Conservation (phyloP, 805 yeast genomes). For the Wickerhamomyces ciferrii region DNA sequence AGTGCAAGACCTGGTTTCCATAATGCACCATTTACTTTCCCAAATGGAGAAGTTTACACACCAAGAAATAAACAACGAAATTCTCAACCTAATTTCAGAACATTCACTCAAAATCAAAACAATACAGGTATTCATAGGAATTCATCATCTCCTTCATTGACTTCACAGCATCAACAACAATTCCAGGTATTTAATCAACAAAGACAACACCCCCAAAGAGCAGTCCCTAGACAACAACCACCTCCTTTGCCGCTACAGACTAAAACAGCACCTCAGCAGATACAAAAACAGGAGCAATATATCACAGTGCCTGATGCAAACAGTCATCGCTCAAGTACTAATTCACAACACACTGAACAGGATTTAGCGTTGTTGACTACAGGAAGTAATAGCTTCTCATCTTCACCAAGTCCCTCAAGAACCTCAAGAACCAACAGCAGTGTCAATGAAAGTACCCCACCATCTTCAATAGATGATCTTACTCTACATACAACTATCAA, state of each 20-base stretch:
- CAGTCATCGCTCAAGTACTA: not conserved
- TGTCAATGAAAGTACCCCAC: conserved; percentile 21
- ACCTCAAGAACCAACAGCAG: conserved; percentile 18
- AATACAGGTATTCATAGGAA: not conserved
- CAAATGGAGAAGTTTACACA: conserved; percentile 24
- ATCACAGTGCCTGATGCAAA: not conserved
- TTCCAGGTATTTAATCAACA: not conserved
- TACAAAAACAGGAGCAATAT: no score
- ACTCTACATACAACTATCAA: conserved; percentile 3
- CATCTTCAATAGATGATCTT: conserved; percentile 23
- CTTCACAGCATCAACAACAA: not conserved
- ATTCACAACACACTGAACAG: not conserved
- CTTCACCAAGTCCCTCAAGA: conserved; percentile 23
- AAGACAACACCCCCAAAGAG: not conserved
- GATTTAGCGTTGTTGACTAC: not conserved
- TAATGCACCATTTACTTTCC: conserved; percentile 21
- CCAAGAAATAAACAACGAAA: conserved; percentile 21
- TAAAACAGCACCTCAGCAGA: not conserved
- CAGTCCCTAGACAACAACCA: not conserved
- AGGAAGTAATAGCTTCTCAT: conserved; percentile 6
- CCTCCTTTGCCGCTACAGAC: not conserved
- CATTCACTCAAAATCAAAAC: not conserved
- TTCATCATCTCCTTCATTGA: not conserved
- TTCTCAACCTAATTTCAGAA: conserved; percentile 10
- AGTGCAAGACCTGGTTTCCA: conserved; percentile 9